Evolutionary conservation across 345 rosid genomes (phyloP).

Genomic region (Eucalyptus sp.): DNA sequence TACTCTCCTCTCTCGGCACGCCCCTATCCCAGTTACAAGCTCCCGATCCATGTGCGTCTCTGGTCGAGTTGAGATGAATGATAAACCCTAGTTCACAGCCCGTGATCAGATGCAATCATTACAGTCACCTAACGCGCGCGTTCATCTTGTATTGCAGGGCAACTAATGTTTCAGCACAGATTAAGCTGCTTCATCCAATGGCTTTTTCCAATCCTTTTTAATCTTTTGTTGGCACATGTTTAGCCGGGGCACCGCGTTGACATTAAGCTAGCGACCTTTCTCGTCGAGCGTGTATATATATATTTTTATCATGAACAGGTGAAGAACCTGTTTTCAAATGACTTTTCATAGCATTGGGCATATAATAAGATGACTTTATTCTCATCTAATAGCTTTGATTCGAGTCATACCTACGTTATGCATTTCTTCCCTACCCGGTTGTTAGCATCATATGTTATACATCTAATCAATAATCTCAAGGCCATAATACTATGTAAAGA

Average conservation of each 20-base stretch:
- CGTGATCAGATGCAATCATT: background rate
- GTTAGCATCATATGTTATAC: background rate
- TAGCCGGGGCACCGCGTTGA: fast-evolving
- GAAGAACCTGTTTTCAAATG: background rate
- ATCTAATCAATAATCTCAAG: background rate
- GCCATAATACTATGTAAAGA: background rate
- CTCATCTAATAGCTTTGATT: background rate
- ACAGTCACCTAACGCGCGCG: background rate
- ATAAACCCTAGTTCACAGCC: background rate
- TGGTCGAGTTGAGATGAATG: background rate
- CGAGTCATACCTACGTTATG: background rate
- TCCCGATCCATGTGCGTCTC: background rate
- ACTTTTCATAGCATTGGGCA: background rate
- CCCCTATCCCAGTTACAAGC: background rate
- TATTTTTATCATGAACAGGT: background rate
- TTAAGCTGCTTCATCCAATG: background rate
- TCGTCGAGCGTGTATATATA: background rate
- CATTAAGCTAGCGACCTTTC: background rate
- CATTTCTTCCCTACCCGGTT: background rate
- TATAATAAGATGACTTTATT: background rate
- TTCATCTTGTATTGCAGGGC: background rate
- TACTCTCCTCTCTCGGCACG: background rate
- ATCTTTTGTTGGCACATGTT: background rate
- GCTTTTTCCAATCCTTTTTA: background rate
- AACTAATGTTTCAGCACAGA: background rate